phyloP scores from a whole-genome alignment of 352 stramenopile genomes.

The Thalassiosira livingstoniorum region DNA sequence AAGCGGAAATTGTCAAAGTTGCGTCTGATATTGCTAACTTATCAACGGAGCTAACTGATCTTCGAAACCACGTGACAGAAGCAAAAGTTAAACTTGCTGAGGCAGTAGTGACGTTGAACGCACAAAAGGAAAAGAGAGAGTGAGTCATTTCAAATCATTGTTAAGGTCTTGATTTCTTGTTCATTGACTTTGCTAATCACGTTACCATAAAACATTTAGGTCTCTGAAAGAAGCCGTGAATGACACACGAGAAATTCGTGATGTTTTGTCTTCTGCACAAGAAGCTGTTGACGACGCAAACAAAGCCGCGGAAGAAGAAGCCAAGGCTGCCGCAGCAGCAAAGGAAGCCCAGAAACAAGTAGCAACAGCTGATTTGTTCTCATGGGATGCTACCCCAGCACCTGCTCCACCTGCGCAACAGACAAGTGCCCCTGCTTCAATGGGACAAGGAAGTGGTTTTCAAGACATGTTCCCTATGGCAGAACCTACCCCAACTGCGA shows the following conservation, averaged over 20 bases:
- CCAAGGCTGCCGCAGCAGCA: slow-evolving; percentile 18
- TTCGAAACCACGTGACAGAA: slow-evolving; percentile 67
- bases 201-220: slow-evolving; percentile 8
- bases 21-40: slow-evolving; percentile 72
- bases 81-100: slow-evolving; percentile 74
- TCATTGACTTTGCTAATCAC: neutral
- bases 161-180: neutral
- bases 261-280: slow-evolving; percentile 29
- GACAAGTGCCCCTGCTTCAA: neutral
- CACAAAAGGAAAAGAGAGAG: slow-evolving; percentile 74
- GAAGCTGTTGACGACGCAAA: slow-evolving; percentile 50
- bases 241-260: slow-evolving; percentile 38
- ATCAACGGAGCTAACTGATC: slow-evolving; percentile 57
- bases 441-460: neutral
- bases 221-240: slow-evolving; percentile 38
- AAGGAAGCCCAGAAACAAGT: slow-evolving; percentile 7
- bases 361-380: slow-evolving; percentile 50
- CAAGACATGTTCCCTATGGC: neutral
- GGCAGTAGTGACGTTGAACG: slow-evolving; percentile 71
- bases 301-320: slow-evolving; percentile 21
- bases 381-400: slow-evolving; percentile 39
- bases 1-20: slow-evolving; percentile 65
- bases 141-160: slow-evolving; percentile 46
- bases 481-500: neutral
- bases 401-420: slow-evolving; percentile 1